A percentile compares a stretch with the other conserved stretches of the same genome.
These are phyloP conservation scores for Gossypium ekmanianum DNA, from an alignment of 345 rosid species.

Conservation along the genomic window DNA sequence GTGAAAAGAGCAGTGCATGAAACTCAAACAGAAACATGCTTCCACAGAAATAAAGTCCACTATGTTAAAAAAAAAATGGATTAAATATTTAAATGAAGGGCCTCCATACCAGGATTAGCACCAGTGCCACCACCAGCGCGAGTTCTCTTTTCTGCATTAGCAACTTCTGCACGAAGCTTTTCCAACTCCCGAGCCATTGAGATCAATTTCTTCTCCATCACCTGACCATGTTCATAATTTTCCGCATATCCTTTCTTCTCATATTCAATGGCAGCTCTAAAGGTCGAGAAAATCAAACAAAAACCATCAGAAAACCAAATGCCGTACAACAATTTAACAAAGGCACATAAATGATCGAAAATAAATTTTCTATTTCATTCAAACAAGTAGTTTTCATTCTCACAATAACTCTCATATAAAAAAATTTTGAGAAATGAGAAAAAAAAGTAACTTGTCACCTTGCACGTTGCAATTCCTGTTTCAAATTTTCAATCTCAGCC, in stretches of 20 bases:
- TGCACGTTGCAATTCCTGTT: slow-evolving; percentile 88
- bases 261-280: slow-evolving; percentile 79
- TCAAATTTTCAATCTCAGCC: slow-evolving; percentile 72
- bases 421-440: background rate
- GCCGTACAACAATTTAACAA: background rate
- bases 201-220: slow-evolving; percentile 87
- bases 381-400: background rate
- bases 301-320: slow-evolving; percentile 1
- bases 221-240: slow-evolving; percentile 86
- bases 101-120: slow-evolving; percentile 45
- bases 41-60: background rate
- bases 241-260: slow-evolving; percentile 98
- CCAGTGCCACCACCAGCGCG: slow-evolving; percentile 43
- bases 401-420: background rate
- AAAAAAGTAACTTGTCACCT: slow-evolving; percentile 40
- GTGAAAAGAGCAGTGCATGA: too few species aligned
- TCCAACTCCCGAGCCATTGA: slow-evolving; percentile 93
- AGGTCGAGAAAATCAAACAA: slow-evolving; percentile 16
- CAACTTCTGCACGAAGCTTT: slow-evolving; percentile 92
- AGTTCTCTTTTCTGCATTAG: slow-evolving; percentile 77
- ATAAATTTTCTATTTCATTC: background rate
- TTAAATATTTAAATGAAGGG: background rate
- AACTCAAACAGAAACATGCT: background rate
- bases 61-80: background rate
- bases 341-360: background rate